A percentile compares a stretch with the other conserved stretches of the same genome.
These are phyloP conservation scores for Camellia oleifera DNA, from an alignment of 179 eudicot species.

Conservation along the genomic window DNA sequence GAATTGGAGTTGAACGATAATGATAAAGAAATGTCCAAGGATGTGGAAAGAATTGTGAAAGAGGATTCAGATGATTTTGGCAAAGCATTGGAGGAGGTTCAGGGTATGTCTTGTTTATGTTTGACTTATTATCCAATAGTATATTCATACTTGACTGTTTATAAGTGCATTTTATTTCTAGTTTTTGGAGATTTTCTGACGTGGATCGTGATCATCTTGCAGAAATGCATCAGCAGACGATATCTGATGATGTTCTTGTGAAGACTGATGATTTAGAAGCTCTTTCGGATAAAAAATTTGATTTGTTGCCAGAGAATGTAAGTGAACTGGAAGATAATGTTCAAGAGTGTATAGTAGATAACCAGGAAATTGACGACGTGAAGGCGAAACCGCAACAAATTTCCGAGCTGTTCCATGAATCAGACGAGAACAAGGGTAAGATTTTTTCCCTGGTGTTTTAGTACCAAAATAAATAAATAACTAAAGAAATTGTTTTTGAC, in stretches of 20 bases:
- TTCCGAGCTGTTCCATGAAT: neutral
- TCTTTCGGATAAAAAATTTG: constrained; percentile 4
- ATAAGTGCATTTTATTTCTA: neutral
- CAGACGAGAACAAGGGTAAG: constrained; percentile 11
- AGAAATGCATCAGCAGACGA: constrained; percentile 7
- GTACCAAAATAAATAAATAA: no score
- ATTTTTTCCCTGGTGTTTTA: neutral
- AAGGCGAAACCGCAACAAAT: neutral
- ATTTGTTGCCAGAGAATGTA: neutral
- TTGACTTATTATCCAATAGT: neutral
- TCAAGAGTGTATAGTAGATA: neutral
- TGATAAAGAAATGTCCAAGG: constrained; percentile 18
- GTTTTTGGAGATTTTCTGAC: no score
- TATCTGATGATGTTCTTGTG: constrained; percentile 7
- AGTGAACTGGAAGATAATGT: neutral
- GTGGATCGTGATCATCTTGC: neutral
- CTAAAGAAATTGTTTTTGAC: neutral
- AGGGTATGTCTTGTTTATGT: constrained; percentile 7
- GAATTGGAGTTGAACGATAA: constrained; percentile 20
- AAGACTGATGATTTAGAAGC: constrained; percentile 10
- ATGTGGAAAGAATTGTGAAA: constrained; percentile 20
- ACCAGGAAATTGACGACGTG: neutral
- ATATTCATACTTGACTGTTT: no score
- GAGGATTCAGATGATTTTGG: constrained; percentile 19
- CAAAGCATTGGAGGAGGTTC: constrained; percentile 9